Conservation (phyloP, 805 yeast species). For the Spathaspora girioi region DNA sequence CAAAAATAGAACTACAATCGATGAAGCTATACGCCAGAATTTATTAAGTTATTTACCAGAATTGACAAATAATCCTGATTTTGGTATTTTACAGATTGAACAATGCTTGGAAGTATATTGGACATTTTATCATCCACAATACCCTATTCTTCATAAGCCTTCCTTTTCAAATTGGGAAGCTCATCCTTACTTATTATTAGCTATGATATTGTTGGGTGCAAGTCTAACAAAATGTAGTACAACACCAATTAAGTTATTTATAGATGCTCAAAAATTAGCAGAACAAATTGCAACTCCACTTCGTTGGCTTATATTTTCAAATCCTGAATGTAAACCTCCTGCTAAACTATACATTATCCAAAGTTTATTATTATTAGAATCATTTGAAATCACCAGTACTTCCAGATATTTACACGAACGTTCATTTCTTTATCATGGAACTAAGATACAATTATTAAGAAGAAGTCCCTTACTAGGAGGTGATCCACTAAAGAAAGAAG, state of each 20-base stretch:
- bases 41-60: constrained; percentile 14
- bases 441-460: constrained; percentile 34
- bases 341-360: constrained; percentile 73
- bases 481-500: constrained; percentile 30
- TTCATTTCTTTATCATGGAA: constrained; percentile 81
- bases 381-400: constrained; percentile 67
- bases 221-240: constrained; percentile 30
- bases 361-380: constrained; percentile 62
- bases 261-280: constrained; percentile 32
- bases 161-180: constrained; percentile 47
- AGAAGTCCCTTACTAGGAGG: constrained; percentile 34
- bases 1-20: constrained; percentile 11
- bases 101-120: constrained; percentile 41
- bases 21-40: constrained; percentile 9
- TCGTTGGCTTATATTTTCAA: constrained; percentile 65
- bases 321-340: constrained; percentile 69
- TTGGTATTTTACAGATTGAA: constrained; percentile 14
- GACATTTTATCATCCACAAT: constrained; percentile 54
- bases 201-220: constrained; percentile 59
- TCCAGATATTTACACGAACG: constrained; percentile 68
- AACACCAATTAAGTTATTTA: constrained; percentile 10
- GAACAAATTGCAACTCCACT: constrained; percentile 52
- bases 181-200: constrained; percentile 46
- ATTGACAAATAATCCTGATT: constrained; percentile 13
- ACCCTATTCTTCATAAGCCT: constrained; percentile 57